Conservation (phyloP, 148 eudicot species). For the Silene uniflora region DNA sequence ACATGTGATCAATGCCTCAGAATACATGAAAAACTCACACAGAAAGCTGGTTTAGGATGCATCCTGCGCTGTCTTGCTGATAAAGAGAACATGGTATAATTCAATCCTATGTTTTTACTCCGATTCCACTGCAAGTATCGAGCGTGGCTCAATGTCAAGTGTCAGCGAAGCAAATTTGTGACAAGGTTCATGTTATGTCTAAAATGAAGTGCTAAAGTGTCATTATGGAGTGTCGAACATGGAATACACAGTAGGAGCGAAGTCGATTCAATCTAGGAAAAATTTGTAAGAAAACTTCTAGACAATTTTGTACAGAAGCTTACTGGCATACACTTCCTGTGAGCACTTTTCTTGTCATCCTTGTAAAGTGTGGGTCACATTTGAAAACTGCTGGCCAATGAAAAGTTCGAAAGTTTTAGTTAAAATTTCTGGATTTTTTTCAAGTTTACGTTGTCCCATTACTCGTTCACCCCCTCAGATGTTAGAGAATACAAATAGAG, state of each 20-base stretch:
- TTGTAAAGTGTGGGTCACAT: no score
- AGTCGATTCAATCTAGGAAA: not conserved
- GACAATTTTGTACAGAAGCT: constrained; percentile 12
- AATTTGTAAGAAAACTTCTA: constrained; percentile 5
- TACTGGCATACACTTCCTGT: not conserved
- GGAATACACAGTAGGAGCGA: not conserved
- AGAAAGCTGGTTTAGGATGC: constrained; percentile 94
- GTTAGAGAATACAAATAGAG: not conserved
- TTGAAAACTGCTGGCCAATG: no score
- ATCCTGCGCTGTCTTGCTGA: constrained; percentile 82
- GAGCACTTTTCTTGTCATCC: not conserved
- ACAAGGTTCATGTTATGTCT: not conserved
- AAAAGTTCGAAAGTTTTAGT: no score
- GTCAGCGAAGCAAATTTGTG: not conserved
- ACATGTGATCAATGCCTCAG: constrained; percentile 92
- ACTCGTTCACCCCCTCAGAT: not conserved
- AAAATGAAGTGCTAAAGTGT: not conserved
- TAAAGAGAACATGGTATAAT: constrained; percentile 71
- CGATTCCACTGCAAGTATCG: not conserved
- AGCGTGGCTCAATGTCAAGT: not conserved
- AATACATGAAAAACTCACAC: constrained; percentile 86
- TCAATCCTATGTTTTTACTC: not conserved
- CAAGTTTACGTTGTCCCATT: no score
- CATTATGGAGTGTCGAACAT: not conserved
- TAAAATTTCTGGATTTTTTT: no score